phyloP scores from a whole-genome alignment of 2,329 filamentous ascomycete species.

The Verticillium dahliae region DNA sequence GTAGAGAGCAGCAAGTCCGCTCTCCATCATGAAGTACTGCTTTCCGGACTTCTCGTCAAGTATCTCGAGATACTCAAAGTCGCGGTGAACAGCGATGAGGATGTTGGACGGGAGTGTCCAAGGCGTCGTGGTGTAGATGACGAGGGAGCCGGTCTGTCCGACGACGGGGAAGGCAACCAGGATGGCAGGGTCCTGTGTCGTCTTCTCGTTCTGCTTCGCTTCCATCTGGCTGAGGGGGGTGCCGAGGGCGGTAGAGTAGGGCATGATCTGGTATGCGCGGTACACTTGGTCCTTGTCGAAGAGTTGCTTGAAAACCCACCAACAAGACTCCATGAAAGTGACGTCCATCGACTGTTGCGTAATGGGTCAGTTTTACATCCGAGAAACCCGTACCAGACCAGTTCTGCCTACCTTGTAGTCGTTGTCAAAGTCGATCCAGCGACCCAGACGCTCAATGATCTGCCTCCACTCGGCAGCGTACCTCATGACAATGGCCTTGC shows the following conservation, averaged over 20 bases:
- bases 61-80: constrained; percentile 85
- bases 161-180: constrained; percentile 82
- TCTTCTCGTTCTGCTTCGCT: constrained; percentile 90
- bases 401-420: constrained; percentile 69
- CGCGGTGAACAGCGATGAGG: constrained; percentile 70
- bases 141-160: constrained; percentile 54
- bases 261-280: constrained; percentile 87
- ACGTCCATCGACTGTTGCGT: constrained; percentile 75
- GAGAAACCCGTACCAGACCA: neutral
- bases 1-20: constrained; percentile 75
- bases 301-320: constrained; percentile 95
- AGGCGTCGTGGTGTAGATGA: constrained; percentile 88
- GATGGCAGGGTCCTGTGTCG: constrained; percentile 83
- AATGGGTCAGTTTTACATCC: constrained; percentile 8
- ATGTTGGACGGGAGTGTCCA: constrained; percentile 79
- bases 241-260: constrained; percentile 67
- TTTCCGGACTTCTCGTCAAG: constrained; percentile 75
- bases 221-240: constrained; percentile 68
- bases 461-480: constrained; percentile 81
- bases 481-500: constrained; percentile 87
- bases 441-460: constrained; percentile 80
- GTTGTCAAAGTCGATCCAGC: constrained; percentile 97
- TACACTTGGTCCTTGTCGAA: constrained; percentile 89
- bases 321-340: constrained; percentile 91
- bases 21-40: constrained; percentile 79